Percentiles rank a stretch among this genome's conserved stretches.
These are phyloP conservation scores for Copromyces sp. DNA, from an alignment of 495 filamentous ascomycete species.

Conservation along the genomic window DNA sequence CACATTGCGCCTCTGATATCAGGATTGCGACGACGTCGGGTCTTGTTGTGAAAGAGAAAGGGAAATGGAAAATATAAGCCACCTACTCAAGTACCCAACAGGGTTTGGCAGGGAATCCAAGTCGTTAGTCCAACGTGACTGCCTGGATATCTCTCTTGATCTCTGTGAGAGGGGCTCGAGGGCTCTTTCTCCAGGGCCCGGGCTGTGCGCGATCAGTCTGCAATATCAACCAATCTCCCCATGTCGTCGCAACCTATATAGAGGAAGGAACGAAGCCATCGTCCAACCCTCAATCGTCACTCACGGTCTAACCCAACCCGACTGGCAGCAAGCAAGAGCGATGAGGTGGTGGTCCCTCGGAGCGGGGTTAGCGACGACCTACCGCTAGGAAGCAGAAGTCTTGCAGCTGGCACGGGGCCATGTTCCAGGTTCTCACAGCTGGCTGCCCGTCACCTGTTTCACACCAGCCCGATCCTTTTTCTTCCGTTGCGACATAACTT, in stretches of 20 bases:
- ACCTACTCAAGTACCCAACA: background rate
- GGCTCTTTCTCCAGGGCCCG: background rate
- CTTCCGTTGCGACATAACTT: background rate
- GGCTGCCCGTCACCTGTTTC: background rate
- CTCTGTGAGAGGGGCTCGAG: background rate
- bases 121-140: background rate
- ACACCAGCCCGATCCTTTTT: background rate
- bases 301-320: background rate
- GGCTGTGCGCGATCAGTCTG: background rate
- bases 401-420: background rate
- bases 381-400: background rate
- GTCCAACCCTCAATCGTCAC: background rate
- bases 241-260: background rate
- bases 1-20: background rate
- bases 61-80: background rate
- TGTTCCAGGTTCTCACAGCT: background rate
- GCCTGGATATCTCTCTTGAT: background rate
- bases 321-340: background rate
- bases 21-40: background rate
- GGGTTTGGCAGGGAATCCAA: background rate
- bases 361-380: background rate
- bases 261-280: background rate
- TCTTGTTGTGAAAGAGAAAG: background rate
- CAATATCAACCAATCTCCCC: background rate
- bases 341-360: background rate